phyloP scores from a whole-genome alignment of 768 basidiomycete species.

The Amanita rubescens region DNA sequence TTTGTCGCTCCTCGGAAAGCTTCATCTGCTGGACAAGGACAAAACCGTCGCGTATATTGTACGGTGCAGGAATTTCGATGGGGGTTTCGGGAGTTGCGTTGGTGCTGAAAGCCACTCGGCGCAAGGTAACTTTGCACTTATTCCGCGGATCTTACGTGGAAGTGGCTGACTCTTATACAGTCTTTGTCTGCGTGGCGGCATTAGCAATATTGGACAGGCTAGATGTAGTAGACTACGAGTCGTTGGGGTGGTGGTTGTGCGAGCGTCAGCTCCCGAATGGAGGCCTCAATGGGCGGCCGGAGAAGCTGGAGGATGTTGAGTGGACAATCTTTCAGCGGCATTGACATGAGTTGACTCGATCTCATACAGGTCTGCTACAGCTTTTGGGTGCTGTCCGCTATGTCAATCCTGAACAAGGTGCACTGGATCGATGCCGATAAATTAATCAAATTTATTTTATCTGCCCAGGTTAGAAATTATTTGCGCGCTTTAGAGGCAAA shows the following conservation, averaged over 20 bases:
- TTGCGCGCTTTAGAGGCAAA: neutral
- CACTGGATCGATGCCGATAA: conserved; percentile 85
- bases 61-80: conserved; percentile 88
- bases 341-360: neutral
- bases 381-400: conserved; percentile 88
- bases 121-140: conserved; percentile 49
- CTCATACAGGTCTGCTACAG: conserved; percentile 86
- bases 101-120: conserved; percentile 93
- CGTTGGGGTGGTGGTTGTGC: conserved; percentile 86
- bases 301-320: conserved; percentile 92
- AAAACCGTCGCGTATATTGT: conserved; percentile 66
- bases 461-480: conserved; percentile 62
- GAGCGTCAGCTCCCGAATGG: conserved; percentile 92
- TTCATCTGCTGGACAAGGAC: conserved; percentile 61
- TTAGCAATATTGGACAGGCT: conserved; percentile 82
- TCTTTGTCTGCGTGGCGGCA: conserved; percentile 84
- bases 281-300: conserved; percentile 94
- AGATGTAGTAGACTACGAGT: conserved; percentile 73
- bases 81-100: conserved; percentile 77
- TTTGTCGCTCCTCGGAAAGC: conserved; percentile 70
- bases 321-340: neutral
- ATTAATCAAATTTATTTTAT: conserved; percentile 75
- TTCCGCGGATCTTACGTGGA: neutral
- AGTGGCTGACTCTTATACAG: conserved; percentile 31
- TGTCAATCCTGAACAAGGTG: conserved; percentile 78